Evolutionary conservation across 306 rosid genomes (phyloP).

Genomic region (Sicyos edulis): DNA sequence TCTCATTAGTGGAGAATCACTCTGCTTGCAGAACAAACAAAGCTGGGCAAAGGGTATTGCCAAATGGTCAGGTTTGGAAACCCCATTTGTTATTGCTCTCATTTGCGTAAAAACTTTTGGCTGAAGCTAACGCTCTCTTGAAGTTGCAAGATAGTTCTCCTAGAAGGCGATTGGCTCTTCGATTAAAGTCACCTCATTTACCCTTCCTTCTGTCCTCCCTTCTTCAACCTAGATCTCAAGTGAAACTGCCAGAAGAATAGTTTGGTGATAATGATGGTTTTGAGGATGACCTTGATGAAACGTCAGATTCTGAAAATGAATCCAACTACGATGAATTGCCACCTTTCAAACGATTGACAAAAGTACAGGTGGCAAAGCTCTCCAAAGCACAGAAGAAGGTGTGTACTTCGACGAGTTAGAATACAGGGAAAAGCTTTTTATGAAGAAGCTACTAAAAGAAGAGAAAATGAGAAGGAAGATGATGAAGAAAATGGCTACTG

Average conservation of each 20-base stretch:
- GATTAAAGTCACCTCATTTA: conserved; percentile 72
- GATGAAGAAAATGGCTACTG: conserved; percentile 81
- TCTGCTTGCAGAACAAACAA: conserved; percentile 90
- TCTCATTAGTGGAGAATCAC: conserved; percentile 92
- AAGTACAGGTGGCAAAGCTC: conserved; percentile 65
- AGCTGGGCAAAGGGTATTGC: conserved; percentile 96
- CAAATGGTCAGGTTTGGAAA: conserved; percentile 99
- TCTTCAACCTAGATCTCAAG: conserved; percentile 82
- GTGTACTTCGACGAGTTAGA: conserved; percentile 90
- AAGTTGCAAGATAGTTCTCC: conserved; percentile 92
- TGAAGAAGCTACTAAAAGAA: conserved; percentile 87
- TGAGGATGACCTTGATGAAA: conserved; percentile 72
- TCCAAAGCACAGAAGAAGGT: conserved; percentile 73
- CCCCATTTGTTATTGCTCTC: conserved; percentile 89
- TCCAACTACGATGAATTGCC: conserved; percentile 74
- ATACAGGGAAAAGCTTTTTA: conserved; percentile 78
- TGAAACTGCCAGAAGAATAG: conserved; percentile 86
- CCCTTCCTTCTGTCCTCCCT: conserved; percentile 88
- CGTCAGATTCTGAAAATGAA: conserved; percentile 88
- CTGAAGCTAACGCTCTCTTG: conserved; percentile 86
- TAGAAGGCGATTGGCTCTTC: conserved; percentile 64
- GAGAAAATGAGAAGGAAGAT: conserved; percentile 66
- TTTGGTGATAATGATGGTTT: conserved; percentile 60
- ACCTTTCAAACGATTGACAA: conserved; percentile 68
- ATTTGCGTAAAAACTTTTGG: conserved; percentile 92